phyloP scores from a whole-genome alignment of 768 basidiomycete genomes.

The Mycena latifolia region DNA sequence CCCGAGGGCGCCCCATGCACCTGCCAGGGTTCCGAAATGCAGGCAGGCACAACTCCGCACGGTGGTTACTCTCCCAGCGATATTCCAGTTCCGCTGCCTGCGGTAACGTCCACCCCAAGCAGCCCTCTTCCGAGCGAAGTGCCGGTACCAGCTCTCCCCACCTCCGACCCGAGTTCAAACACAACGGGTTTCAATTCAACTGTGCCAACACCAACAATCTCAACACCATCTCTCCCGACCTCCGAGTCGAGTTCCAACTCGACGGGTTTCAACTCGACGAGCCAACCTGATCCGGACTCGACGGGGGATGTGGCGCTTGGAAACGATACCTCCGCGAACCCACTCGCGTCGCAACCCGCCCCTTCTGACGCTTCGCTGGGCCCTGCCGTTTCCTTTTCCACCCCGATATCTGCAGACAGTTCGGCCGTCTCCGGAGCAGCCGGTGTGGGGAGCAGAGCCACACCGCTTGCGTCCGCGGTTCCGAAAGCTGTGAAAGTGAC shows the following conservation, averaged over 20 bases:
- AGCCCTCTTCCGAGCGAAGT: background rate
- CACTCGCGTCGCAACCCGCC: background rate
- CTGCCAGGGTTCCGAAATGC: background rate
- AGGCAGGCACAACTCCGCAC: background rate
- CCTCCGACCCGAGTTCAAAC: background rate
- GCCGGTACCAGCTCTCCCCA: background rate
- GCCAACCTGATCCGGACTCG: background rate
- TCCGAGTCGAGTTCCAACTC: background rate
- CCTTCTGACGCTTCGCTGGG: background rate
- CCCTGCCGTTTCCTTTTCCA: background rate
- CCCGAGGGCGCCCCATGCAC: background rate
- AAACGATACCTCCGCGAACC: background rate
- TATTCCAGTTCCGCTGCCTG: background rate
- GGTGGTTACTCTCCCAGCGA: background rate
- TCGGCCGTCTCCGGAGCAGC: background rate
- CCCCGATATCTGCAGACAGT: background rate
- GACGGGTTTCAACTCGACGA: conserved; percentile 1
- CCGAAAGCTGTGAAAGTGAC: background rate
- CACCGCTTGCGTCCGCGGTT: background rate
- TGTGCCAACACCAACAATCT: background rate
- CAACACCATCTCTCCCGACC: background rate
- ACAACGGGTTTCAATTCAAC: background rate
- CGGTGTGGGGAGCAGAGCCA: background rate
- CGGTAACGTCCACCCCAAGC: background rate
- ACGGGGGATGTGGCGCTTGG: background rate